Conservation (phyloP, 495 filamentous ascomycete genomes). For the Xylaria telfairii region DNA sequence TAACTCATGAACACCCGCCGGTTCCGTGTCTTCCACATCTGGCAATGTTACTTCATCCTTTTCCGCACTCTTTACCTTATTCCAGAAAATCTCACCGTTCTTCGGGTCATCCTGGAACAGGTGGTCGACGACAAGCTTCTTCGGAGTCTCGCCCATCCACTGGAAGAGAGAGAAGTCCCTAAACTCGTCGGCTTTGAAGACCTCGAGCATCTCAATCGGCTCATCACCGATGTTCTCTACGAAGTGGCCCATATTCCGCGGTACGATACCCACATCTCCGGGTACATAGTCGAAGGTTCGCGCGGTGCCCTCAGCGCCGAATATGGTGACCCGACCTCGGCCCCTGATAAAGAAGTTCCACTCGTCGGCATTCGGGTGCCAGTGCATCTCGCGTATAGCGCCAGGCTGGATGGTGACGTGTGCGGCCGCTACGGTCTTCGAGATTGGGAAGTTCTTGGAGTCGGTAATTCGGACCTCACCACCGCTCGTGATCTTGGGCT, state of each 20-base stretch:
- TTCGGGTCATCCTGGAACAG: conserved; percentile 62
- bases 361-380: conserved; percentile 64
- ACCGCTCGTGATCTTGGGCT: conserved; percentile 58
- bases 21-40: conserved; percentile 13
- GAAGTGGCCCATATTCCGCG: conserved; percentile 66
- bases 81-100: conserved; percentile 61
- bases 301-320: conserved; percentile 54
- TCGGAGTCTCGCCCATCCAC: conserved; percentile 72
- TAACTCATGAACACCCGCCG: conserved; percentile 29
- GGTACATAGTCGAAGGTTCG: conserved; percentile 53
- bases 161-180: conserved; percentile 70
- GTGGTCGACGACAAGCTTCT: conserved; percentile 65
- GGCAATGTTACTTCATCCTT: conserved; percentile 51
- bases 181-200: conserved; percentile 64
- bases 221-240: conserved; percentile 67
- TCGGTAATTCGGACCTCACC: conserved; percentile 68
- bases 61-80: conserved; percentile 58
- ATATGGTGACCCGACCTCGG: conserved; percentile 59
- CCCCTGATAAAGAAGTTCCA: conserved; percentile 62
- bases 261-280: conserved; percentile 67
- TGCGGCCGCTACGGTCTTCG: conserved; percentile 68
- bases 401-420: conserved; percentile 64
- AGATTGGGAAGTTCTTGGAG: conserved; percentile 69
- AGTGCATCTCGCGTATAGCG: conserved; percentile 66
- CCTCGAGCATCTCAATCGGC: conserved; percentile 65